phyloP scores from a whole-genome alignment of 352 stramenopile species.

The Thraustotheca clavata region DNA sequence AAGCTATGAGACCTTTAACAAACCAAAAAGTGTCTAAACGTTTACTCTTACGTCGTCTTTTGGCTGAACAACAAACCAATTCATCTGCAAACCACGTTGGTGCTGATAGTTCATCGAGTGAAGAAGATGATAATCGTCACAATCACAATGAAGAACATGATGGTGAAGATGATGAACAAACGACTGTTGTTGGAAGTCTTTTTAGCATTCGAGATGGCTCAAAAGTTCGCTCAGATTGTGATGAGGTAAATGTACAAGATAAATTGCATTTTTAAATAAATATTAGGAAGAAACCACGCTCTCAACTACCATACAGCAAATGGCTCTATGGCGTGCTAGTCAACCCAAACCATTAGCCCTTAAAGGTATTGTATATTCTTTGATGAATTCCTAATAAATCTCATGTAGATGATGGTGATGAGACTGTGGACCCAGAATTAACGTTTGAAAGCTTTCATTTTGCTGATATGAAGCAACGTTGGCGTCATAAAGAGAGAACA shows the following conservation, averaged over 20 bases:
- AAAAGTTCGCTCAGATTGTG: slow-evolving; percentile 30
- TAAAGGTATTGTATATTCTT: too few relatives aligned
- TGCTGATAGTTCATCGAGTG: slow-evolving; percentile 17
- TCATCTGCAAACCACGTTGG: slow-evolving; percentile 37
- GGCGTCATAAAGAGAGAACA: slow-evolving; percentile 16
- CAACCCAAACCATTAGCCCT: slow-evolving; percentile 28
- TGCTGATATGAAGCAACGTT: slow-evolving; percentile 17
- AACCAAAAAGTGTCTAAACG: slow-evolving; percentile 84
- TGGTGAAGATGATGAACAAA: slow-evolving; percentile 70
- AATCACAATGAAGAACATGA: slow-evolving; percentile 27
- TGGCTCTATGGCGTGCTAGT: slow-evolving; percentile 67
- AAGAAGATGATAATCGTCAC: slow-evolving; percentile 26
- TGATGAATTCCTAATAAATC: too few relatives aligned
- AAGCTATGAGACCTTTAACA: slow-evolving; percentile 75
- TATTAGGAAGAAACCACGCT: slow-evolving; percentile 24
- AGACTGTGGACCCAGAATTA: slow-evolving; percentile 8
- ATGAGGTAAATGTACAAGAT: background rate
- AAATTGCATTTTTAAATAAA: background rate
- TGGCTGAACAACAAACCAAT: slow-evolving; percentile 53
- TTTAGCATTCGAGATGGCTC: slow-evolving; percentile 50
- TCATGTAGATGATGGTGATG: background rate
- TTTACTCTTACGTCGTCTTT: slow-evolving; percentile 56
- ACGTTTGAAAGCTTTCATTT: slow-evolving; percentile 15
- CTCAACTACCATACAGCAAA: slow-evolving; percentile 65
- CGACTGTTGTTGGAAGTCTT: slow-evolving; percentile 67